Evolutionary conservation across 2,329 filamentous ascomycete genomes (phyloP), one percentile per base, ranked within the genome.

Genomic region (Arthrobotrys pseudoclavata): DNA sequence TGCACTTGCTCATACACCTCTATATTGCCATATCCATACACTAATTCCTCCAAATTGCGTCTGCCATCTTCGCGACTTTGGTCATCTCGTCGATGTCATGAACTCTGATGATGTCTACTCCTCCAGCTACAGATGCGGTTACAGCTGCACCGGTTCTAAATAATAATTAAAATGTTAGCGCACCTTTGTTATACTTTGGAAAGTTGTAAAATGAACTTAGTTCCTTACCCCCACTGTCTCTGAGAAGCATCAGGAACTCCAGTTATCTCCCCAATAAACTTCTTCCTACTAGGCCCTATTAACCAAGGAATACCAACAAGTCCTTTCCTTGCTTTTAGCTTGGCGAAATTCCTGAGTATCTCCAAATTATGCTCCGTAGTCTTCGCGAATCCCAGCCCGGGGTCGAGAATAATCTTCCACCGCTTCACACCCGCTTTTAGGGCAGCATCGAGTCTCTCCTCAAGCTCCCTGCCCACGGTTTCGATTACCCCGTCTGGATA

Each of bases 401-500:
- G 96, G 83, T 99, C 96, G 1, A 98, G 89, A 37, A 98, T 90
- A 79, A 99, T 96, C 80, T 95, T 92, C 96, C 96, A 99, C 60
- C 94, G 90, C 3, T 92, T 88, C 50, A 99, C 88, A 0, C 96
- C 96, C 0, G 93, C 94, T 13, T 86, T 87, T 83, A 96, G 87
- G 22, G 96, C 96, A 1, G 89, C 92, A 0, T 85, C 85, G 4
- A 98, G 88, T 15, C 94, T 91, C 7, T 85, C 86, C 1, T 87
- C 85, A 4, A 97, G 88, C 84, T 97, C 94, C 0, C 83, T 81
- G 4, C 87, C 89, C 2, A 97, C 86, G 0, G 86, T 83, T 20
- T 95, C 85, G 24, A 97, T 84, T 1, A 91, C 91, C 13, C 87
- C 84, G 60, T 79, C 40, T 0, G 90, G 89, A 82, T 97, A 97